phyloP scores from a whole-genome alignment of 2,329 filamentous ascomycete genomes.

The Chalara sp. region DNA sequence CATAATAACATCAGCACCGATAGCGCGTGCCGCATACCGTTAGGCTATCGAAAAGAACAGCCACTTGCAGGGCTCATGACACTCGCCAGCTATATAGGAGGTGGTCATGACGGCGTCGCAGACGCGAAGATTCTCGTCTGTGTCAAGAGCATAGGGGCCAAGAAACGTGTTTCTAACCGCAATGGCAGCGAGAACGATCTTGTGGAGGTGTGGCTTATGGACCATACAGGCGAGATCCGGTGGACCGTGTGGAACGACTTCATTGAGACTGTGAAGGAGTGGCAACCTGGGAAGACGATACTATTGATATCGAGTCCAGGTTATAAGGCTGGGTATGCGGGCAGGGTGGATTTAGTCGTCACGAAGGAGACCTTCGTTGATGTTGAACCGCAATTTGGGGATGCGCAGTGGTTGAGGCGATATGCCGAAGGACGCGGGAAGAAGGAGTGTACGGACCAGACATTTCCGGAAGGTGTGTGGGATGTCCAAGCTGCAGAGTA shows the following conservation, averaged over 20 bases:
- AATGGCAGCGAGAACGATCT: conserved; percentile 37
- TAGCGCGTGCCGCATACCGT: conserved; percentile 38
- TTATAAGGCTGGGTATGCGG: conserved; percentile 12
- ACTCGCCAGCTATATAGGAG: conserved; percentile 45
- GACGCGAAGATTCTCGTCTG: conserved; percentile 48
- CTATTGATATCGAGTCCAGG: conserved; percentile 38
- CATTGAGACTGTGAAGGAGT: conserved; percentile 35
- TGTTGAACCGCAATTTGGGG: conserved; percentile 45
- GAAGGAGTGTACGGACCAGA: conserved; percentile 42
- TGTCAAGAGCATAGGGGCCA: conserved; percentile 48
- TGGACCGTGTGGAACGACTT: conserved; percentile 50
- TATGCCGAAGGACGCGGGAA: conserved; percentile 40
- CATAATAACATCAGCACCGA: conserved; percentile 40
- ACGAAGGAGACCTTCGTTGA: conserved; percentile 43
- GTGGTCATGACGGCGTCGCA: conserved; percentile 42
- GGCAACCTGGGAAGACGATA: conserved; percentile 41
- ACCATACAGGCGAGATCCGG: conserved; percentile 46
- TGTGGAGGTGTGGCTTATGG: conserved; percentile 46
- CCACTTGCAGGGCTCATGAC: conserved; percentile 46
- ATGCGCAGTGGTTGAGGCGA: conserved; percentile 45
- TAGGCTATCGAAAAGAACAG: conserved; percentile 32
- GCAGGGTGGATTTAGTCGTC: conserved; percentile 25
- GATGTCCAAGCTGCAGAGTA: conserved; percentile 29
- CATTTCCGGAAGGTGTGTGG: conserved; percentile 37
- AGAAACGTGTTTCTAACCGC: conserved; percentile 43